Evolutionary conservation across 2,329 filamentous ascomycete species (phyloP).

Genomic region (Phaeosphaeriaceae sp.): DNA sequence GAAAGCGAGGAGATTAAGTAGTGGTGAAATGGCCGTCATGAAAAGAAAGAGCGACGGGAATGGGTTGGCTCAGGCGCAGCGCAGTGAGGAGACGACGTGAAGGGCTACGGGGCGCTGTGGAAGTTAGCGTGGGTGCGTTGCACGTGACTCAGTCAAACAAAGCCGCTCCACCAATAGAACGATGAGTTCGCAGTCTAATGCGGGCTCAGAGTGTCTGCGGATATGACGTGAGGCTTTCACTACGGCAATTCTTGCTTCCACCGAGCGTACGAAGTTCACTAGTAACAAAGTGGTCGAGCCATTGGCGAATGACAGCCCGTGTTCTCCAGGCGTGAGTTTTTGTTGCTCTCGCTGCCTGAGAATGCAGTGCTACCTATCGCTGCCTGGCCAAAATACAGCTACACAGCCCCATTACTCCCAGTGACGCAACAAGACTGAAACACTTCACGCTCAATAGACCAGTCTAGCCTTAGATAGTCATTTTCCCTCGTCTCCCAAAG

Average conservation of each 20-base stretch:
- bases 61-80: slow-evolving; percentile 15
- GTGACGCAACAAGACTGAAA: slow-evolving; percentile 16
- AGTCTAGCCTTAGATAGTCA: slow-evolving; percentile 11
- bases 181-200: not conserved
- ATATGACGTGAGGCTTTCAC: slow-evolving; percentile 12
- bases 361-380: slow-evolving; percentile 45
- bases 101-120: not conserved
- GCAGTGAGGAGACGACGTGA: slow-evolving; percentile 17
- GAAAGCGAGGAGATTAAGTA: slow-evolving; percentile 40
- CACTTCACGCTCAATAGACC: slow-evolving; percentile 9
- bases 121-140: not conserved
- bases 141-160: slow-evolving; percentile 1
- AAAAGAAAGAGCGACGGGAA: slow-evolving; percentile 32
- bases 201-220: slow-evolving; percentile 14
- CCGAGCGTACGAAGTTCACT: slow-evolving; percentile 2
- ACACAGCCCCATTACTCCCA: slow-evolving; percentile 21
- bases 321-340: slow-evolving; percentile 6
- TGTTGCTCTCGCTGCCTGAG: slow-evolving; percentile 22
- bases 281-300: slow-evolving; percentile 17
- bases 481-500: not conserved
- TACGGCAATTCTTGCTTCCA: slow-evolving; percentile 8
- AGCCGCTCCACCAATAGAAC: not conserved
- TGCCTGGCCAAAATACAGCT: slow-evolving; percentile 33
- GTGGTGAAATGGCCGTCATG: slow-evolving; percentile 36
- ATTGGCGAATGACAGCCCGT: slow-evolving; percentile 20